Base-by-base conservation (phyloP, 1,284 basidiomycete species). In the Thecaphora frezii region DNA sequence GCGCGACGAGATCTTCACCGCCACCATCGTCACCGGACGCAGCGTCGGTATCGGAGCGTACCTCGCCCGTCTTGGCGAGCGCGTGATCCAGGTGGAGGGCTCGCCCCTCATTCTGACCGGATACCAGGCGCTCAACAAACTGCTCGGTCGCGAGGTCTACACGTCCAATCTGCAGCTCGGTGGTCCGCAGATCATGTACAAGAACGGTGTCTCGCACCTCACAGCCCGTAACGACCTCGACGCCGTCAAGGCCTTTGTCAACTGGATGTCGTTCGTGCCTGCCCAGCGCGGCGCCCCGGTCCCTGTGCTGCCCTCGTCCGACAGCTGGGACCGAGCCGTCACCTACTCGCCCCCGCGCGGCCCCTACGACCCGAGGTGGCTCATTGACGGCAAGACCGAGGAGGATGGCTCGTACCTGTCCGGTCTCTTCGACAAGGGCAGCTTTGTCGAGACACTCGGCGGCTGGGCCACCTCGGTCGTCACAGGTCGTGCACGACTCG, bases 1-100 rank as follows among this genome's bases (percentile, higher is more conserved):
- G 0, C 97, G 97, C 80, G 93, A 98, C 74, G 92, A 97, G 79
- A 97, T 98, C 80, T 99, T 99, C 84, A 99, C 96, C 48, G 93
- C 97, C 80, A 98, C 96, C 21, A 87, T 99, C 74, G 94, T 98
- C 71, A 97, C 93, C 41, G 96, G 93, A 69, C 91, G 96, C 52
- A 97, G 93, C 5, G 96, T 99, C 71, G 96, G 96, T 82, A 99
- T 98, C 74, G 96, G 96, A 78, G 96, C 96, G 37, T 98, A 99
- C 81, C 89, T 99, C 54, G 93, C 98, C 54, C 92, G 96, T 73
- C 86, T 98, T 39, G 96, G 96, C 73, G 91, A 98, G 83, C 89
- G 96, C 74, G 91, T 96, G 3, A 92, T 99, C 48, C 96, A 99
- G 81, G 96, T 99, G 51, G 96, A 97, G 81, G 93, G 94, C 45